A percentile compares a stretch with the other conserved stretches of the same genome.
These are phyloP conservation scores for Cyclanthera cordifolia DNA, from an alignment of 306 rosid genomes.

Conservation along the genomic window DNA sequence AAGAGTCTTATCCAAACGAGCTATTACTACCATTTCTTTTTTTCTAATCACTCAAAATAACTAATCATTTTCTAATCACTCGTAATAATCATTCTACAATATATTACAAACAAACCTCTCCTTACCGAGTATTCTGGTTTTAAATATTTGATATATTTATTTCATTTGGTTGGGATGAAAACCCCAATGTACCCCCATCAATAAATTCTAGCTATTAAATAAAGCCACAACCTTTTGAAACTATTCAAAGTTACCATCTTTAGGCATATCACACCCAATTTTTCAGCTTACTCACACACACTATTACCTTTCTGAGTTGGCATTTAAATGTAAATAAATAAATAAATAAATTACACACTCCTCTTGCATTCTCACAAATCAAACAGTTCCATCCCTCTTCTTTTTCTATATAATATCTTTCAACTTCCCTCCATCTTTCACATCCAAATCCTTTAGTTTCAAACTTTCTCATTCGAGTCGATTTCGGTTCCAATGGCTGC, in stretches of 20 bases:
- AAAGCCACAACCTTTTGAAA: background rate
- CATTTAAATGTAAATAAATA: background rate
- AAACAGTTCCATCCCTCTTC: background rate
- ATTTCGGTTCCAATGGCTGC: background rate
- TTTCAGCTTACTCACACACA: background rate
- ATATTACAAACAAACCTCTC: too few relatives aligned
- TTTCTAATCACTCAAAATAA: too few relatives aligned
- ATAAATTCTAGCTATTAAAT: background rate
- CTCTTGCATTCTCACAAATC: background rate
- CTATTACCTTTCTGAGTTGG: background rate
- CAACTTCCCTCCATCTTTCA: background rate
- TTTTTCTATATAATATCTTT: slow-evolving; percentile 7
- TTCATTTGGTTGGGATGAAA: background rate
- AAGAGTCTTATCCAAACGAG: too few relatives aligned
- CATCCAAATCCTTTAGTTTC: background rate
- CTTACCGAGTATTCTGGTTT: too few relatives aligned
- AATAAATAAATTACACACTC: background rate
- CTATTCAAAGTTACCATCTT: background rate
- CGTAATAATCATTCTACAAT: too few relatives aligned
- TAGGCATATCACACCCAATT: background rate
- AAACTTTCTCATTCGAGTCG: background rate
- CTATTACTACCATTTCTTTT: too few relatives aligned
- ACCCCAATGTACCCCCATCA: background rate
- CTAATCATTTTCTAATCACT: too few relatives aligned
- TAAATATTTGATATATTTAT: too few relatives aligned